phyloP scores from a whole-genome alignment of 768 basidiomycete genomes.

The Multifurca ochricompacta region DNA sequence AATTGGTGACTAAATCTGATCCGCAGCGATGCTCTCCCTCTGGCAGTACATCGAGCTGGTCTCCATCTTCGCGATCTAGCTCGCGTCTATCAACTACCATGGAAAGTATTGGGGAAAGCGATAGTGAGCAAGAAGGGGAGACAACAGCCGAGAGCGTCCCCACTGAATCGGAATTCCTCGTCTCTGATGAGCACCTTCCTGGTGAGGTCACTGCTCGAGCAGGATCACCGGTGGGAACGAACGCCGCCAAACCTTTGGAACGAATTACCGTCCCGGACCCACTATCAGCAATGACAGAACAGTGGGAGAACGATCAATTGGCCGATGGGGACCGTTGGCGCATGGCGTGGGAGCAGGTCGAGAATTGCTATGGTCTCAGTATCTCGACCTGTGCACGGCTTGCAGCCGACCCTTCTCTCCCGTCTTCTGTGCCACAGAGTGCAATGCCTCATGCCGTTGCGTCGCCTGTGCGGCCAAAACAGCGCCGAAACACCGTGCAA shows the following conservation, averaged over 20 bases:
- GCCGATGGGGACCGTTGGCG: slow-evolving; percentile 1
- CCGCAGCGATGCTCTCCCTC: slow-evolving; percentile 1
- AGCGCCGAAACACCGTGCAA: slow-evolving; percentile 14
- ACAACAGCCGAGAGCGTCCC: background rate
- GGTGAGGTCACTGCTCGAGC: slow-evolving; percentile 18
- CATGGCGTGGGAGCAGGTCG: slow-evolving; percentile 3
- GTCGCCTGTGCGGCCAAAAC: slow-evolving; percentile 14
- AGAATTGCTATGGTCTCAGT: slow-evolving; percentile 18
- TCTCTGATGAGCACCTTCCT: background rate
- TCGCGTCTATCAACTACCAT: slow-evolving; percentile 16
- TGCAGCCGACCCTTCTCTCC: slow-evolving; percentile 17
- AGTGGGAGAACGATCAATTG: slow-evolving; percentile 13
- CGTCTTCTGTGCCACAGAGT: slow-evolving; percentile 5
- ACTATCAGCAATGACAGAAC: background rate
- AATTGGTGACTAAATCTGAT: background rate
- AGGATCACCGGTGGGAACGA: slow-evolving; percentile 15
- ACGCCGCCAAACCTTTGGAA: slow-evolving; percentile 1
- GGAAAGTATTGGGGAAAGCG: slow-evolving; percentile 21
- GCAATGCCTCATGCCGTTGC: slow-evolving; percentile 15
- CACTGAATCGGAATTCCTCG: background rate
- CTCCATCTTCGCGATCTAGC: slow-evolving; percentile 14
- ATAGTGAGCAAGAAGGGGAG: slow-evolving; percentile 10
- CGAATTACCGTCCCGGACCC: background rate
- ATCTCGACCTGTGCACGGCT: slow-evolving; percentile 19
- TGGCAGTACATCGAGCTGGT: slow-evolving; percentile 18